These are phyloP conservation scores for Lophiotrema nucula DNA, from an alignment of 495 filamentous ascomycete genomes.

Conservation along the genomic window DNA sequence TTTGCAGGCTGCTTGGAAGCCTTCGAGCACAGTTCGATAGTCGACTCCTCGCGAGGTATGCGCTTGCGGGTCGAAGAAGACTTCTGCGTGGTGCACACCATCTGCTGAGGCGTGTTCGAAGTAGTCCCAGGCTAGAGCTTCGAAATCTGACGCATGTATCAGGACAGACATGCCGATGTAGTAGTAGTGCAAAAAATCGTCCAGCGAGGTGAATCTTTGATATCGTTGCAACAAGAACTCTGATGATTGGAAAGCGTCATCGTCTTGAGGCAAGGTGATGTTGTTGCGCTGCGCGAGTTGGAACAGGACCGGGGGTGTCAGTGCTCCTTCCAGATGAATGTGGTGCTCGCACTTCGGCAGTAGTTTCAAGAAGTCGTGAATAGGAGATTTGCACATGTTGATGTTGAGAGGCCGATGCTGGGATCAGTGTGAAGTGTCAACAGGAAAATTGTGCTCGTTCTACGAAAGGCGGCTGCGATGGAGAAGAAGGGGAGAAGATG, in stretches of 20 bases:
- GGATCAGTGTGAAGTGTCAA: not conserved
- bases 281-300: constrained; percentile 61
- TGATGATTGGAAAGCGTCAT: constrained; percentile 61
- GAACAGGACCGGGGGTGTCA: constrained; percentile 68
- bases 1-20: constrained; percentile 57
- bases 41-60: constrained; percentile 63
- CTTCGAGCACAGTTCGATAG: constrained; percentile 58
- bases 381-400: constrained; percentile 53
- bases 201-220: constrained; percentile 62
- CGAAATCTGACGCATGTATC: constrained; percentile 60
- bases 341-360: constrained; percentile 82
- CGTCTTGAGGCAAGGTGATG: constrained; percentile 56
- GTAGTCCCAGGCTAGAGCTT: constrained; percentile 72
- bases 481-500: not conserved
- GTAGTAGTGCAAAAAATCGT: constrained; percentile 78
- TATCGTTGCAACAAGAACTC: constrained; percentile 60
- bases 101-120: constrained; percentile 62
- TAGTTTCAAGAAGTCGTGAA: constrained; percentile 61
- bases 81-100: constrained; percentile 70
- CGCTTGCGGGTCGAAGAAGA: constrained; percentile 80
- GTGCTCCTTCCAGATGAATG: constrained; percentile 71
- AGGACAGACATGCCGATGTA: constrained; percentile 74
- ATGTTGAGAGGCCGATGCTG: constrained; percentile 2
- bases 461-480: not conserved
- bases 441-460: not conserved